These are phyloP conservation scores for Talaromyces funiculosus DNA, from an alignment of 2,329 filamentous ascomycete species.

Conservation along the genomic window DNA sequence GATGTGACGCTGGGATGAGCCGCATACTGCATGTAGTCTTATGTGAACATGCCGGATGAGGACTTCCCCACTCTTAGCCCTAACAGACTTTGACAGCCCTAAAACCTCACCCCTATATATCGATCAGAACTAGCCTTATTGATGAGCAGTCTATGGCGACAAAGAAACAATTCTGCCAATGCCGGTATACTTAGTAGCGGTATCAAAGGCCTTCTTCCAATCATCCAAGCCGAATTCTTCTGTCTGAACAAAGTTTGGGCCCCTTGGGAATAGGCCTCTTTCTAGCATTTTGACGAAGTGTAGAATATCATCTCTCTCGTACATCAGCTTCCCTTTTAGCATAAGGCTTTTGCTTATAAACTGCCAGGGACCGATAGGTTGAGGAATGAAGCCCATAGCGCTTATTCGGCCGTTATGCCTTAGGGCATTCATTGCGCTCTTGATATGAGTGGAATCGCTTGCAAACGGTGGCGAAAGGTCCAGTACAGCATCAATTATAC, in stretches of 20 bases:
- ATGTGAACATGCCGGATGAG: not conserved
- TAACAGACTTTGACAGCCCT: not conserved
- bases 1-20: not conserved
- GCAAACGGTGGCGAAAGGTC: constrained; percentile 4
- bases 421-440: constrained; percentile 3
- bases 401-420: constrained; percentile 1
- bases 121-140: too few relatives aligned
- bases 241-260: not conserved
- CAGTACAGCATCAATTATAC: constrained; percentile 5
- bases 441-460: constrained; percentile 5
- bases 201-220: constrained; percentile 8
- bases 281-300: constrained; percentile 9
- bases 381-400: not conserved
- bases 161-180: constrained; percentile 6
- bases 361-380: not conserved
- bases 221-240: constrained; percentile 3
- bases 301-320: constrained; percentile 8
- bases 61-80: not conserved
- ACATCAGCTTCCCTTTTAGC: constrained; percentile 8
- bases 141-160: not conserved
- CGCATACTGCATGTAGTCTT: not conserved
- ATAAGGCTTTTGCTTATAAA: not conserved
- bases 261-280: not conserved
- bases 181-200: constrained; percentile 2
- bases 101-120: too few relatives aligned